Base-by-base conservation (phyloP, 2,329 filamentous ascomycete genomes). In the Amesomyces nigricolor region DNA sequence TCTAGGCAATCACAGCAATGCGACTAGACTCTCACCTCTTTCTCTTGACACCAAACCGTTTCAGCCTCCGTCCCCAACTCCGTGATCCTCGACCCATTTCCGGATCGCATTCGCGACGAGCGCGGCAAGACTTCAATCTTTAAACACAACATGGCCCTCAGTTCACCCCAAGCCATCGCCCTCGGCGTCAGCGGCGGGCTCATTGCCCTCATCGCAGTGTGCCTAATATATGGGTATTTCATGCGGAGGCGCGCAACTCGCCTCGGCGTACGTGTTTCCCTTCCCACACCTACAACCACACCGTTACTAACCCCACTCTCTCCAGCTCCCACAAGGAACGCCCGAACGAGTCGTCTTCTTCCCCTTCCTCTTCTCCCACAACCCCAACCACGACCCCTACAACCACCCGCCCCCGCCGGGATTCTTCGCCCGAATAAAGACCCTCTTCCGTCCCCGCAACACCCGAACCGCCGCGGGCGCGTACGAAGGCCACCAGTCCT, bases 351-450 rank as follows among this genome's bases (percentile, higher is more conserved):
- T 73, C 75, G 61, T 70, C 74, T 29, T 58, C 58, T 11, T 60
- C 63, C 14, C 68, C 70, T 35, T 66, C 75, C 6, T 26, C 22
- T 26, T 26, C 22, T 26, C 22, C 22, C 22, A 26, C 22, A 26
- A 26, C 22, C 22, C 22, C 22, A 26, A 26, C 22, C 22, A 26
- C 22, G 6, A 26, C 4, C 22, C 22, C 3, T 79, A 78, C 66
- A 75, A 74, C 29, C 71, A 80, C 68, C 72, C 64, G 63, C 79
- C 70, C 68, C 85, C 83, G 59, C 66, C 81, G 7, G 78, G 82
- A 62, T 87, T 91, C 57, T 69, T 81, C 58, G 87, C 86, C 67
- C 94, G 88, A 88, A 68, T 94, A 82, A 81, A 66, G 81, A 86
- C 67, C 83, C 84, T 77, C 37, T 74, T 92, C 67, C 82, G 55